phyloP scores from a whole-genome alignment of 1,284 basidiomycete species.

The Rhodotorula sp. region DNA sequence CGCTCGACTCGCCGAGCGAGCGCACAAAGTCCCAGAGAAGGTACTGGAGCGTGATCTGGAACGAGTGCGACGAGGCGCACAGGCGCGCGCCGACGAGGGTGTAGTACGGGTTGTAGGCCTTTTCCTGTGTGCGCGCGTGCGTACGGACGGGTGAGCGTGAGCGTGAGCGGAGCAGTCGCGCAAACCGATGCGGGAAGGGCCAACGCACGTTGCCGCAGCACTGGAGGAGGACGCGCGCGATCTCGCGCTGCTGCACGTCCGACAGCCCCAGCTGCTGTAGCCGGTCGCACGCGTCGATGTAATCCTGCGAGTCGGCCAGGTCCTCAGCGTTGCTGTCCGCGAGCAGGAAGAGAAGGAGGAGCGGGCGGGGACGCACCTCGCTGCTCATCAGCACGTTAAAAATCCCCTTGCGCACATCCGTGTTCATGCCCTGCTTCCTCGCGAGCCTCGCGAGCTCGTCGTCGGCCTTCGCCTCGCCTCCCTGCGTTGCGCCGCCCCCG shows the following conservation, averaged over 20 bases:
- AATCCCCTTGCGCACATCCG: constrained; percentile 84
- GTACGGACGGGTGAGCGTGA: no score
- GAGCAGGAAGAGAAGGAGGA: background rate
- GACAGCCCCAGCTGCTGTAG: constrained; percentile 78
- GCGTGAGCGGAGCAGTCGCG: background rate
- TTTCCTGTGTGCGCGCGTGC: constrained; percentile 65
- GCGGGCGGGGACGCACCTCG: constrained; percentile 62
- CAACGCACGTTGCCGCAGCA: constrained; percentile 81
- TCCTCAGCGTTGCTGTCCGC: background rate
- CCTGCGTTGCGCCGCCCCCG: constrained; percentile 5
- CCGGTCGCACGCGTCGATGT: constrained; percentile 86
- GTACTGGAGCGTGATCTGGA: constrained; percentile 92
- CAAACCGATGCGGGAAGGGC: background rate
- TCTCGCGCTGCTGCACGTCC: constrained; percentile 91
- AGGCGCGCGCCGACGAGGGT: constrained; percentile 75
- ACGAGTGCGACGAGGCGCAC: constrained; percentile 57
- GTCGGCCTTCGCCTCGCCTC: constrained; percentile 49
- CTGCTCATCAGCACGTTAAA: constrained; percentile 94
- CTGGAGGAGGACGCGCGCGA: constrained; percentile 86
- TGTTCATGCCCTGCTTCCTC: constrained; percentile 96
- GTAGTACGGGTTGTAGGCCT: constrained; percentile 93
- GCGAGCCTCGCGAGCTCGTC: constrained; percentile 74
- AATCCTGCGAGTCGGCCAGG: constrained; percentile 65
- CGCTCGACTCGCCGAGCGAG: constrained; percentile 78
- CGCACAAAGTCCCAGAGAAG: constrained; percentile 96